Conservation (phyloP, 106 monocot genomes). For the Allium sativum region DNA sequence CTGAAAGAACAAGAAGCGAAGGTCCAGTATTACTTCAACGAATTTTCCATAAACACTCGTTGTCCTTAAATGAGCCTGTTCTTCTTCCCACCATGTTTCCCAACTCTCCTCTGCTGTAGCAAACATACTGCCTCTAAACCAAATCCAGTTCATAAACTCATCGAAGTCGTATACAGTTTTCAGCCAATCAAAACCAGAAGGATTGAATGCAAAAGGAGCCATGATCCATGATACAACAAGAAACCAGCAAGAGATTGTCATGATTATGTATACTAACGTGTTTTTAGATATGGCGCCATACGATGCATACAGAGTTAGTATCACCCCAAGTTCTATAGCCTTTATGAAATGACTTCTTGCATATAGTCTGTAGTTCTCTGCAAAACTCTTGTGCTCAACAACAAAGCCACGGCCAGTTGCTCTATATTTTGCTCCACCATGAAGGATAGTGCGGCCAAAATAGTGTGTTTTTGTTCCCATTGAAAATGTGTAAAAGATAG, state of each 20-base stretch:
- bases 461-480: conserved; percentile 56
- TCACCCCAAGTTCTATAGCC: conserved; percentile 86
- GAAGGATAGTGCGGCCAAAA: conserved; percentile 68
- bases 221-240: conserved; percentile 84
- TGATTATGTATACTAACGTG: conserved; percentile 71
- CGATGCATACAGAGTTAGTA: conserved; percentile 72
- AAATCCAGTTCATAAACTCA: conserved; percentile 92
- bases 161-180: conserved; percentile 89
- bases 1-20: conserved; percentile 85
- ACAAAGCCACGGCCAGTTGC: conserved; percentile 96
- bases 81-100: conserved; percentile 95
- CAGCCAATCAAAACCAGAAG: conserved; percentile 94
- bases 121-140: conserved; percentile 67
- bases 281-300: conserved; percentile 55
- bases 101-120: conserved; percentile 52
- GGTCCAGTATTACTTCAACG: conserved; percentile 72
- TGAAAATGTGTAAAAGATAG: conserved; percentile 81
- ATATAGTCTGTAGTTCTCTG: conserved; percentile 91
- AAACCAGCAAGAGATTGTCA: conserved; percentile 92
- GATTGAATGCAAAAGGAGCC: conserved; percentile 85
- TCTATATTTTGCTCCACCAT: conserved; percentile 89
- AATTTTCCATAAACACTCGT: conserved; percentile 78
- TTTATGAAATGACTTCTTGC: conserved; percentile 86
- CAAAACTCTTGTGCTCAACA: conserved; percentile 87
- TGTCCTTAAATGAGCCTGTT: conserved; percentile 72